Evolutionary conservation across 805 yeast species (phyloP).

Genomic region (Candida pseudofarinosa): DNA sequence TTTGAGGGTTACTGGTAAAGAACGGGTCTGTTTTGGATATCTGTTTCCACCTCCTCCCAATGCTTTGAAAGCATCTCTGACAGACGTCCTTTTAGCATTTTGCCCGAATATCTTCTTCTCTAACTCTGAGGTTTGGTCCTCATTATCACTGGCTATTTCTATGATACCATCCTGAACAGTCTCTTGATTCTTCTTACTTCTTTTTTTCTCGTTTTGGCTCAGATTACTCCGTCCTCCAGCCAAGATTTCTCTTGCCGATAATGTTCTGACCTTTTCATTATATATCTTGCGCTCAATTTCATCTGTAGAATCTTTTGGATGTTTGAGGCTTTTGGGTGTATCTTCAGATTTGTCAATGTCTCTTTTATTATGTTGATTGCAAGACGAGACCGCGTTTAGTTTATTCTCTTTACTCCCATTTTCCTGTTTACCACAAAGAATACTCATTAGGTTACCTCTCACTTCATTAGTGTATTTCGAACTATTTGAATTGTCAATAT

Average conservation of each 20-base stretch:
- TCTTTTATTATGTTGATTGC: not conserved
- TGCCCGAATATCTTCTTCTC: constrained; percentile 18
- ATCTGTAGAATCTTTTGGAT: not conserved
- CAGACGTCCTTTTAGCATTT: constrained; percentile 14
- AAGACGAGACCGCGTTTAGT: not conserved
- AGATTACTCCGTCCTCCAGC: not conserved
- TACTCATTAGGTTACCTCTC: constrained; percentile 8
- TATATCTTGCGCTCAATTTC: constrained; percentile 21
- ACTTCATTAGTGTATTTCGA: not conserved
- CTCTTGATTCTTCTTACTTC: not conserved
- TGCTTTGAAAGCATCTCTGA: constrained; percentile 15
- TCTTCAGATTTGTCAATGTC: not conserved
- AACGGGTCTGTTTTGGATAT: not conserved
- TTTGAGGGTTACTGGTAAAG: constrained; percentile 17
- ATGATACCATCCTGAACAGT: not conserved
- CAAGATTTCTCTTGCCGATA: constrained; percentile 18
- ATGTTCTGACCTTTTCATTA: constrained; percentile 10
- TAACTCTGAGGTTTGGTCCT: constrained; percentile 17
- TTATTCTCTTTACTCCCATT: not conserved
- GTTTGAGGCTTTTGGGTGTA: not conserved
- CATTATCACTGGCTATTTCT: constrained; percentile 11
- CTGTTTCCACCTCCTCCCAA: not conserved
- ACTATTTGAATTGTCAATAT: not conserved
- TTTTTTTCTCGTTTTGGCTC: not conserved
- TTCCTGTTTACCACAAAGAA: constrained; percentile 14